Conservation (phyloP, 345 rosid species). For the Atalantia buxifolia region DNA sequence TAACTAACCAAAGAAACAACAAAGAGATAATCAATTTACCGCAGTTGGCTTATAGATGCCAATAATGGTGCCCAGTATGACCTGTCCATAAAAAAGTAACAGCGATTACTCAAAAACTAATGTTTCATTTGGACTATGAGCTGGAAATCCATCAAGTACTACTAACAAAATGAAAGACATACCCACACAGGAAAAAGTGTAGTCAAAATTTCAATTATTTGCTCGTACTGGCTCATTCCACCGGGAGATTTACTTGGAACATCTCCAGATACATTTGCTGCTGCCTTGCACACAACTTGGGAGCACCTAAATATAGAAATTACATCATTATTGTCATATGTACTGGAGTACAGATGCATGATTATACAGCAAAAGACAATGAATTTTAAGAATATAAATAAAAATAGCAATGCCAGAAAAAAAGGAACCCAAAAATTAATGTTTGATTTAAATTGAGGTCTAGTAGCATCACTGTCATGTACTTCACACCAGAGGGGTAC, state of each 20-base stretch:
- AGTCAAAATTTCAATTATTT: constrained; percentile 73
- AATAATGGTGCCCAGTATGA: constrained; percentile 78
- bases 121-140: not conserved
- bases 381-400: not conserved
- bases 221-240: constrained; percentile 71
- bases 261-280: constrained; percentile 61
- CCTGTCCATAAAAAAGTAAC: constrained; percentile 36
- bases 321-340: not conserved
- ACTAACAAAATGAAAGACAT: constrained; percentile 19
- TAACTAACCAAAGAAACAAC: constrained; percentile 7
- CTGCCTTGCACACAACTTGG: constrained; percentile 54
- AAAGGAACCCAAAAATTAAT: not conserved
- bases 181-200: constrained; percentile 96
- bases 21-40: constrained; percentile 36
- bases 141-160: not conserved
- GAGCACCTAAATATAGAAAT: constrained; percentile 34
- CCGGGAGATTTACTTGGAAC: constrained; percentile 42
- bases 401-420: not conserved
- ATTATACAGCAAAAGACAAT: not conserved
- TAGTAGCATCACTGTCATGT: not conserved
- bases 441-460: not conserved
- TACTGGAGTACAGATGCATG: not conserved
- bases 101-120: not conserved
- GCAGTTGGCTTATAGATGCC: constrained; percentile 92
- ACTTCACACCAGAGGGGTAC: not conserved